phyloP scores from a whole-genome alignment of 129 eudicot genomes.

The Helianthus tuberosus region DNA sequence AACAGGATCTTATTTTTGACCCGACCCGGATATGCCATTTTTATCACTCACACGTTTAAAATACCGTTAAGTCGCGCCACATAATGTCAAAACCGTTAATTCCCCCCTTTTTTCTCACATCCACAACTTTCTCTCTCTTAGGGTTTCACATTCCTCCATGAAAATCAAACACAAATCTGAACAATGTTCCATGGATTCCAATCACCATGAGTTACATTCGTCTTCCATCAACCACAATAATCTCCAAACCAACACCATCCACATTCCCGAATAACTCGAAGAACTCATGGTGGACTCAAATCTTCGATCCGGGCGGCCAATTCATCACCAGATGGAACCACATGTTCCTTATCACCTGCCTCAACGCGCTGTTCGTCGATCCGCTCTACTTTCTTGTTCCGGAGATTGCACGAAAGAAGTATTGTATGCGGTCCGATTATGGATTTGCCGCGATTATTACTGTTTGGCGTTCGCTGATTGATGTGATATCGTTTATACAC shows the following conservation, averaged over 20 bases:
- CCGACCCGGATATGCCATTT: background rate
- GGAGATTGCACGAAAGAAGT: constrained; percentile 28
- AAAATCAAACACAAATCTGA: background rate
- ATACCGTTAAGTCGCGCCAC: constrained; percentile 16
- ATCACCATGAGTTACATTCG: constrained; percentile 40
- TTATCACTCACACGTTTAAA: constrained; percentile 26
- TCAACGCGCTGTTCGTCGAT: constrained; percentile 73
- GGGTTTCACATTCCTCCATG: constrained; percentile 16
- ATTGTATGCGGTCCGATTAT: constrained; percentile 58
- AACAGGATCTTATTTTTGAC: background rate
- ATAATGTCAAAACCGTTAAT: constrained; percentile 24
- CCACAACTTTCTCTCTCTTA: constrained; percentile 18
- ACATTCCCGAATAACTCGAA: constrained; percentile 28
- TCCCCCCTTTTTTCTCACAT: constrained; percentile 17
- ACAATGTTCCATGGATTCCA: constrained; percentile 1
- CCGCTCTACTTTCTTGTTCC: constrained; percentile 81
- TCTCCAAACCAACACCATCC: constrained; percentile 34
- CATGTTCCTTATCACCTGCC: constrained; percentile 62
- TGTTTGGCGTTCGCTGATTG: constrained; percentile 55
- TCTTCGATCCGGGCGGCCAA: constrained; percentile 70
- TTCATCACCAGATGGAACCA: constrained; percentile 76
- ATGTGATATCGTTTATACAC: constrained; percentile 61
- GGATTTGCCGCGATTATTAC: constrained; percentile 50
- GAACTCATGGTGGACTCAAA: constrained; percentile 56
- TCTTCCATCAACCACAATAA: constrained; percentile 36